These are phyloP conservation scores for Papiliotrema fonsecae DNA, from an alignment of 1,284 basidiomycete genomes.

Conservation along the genomic window DNA sequence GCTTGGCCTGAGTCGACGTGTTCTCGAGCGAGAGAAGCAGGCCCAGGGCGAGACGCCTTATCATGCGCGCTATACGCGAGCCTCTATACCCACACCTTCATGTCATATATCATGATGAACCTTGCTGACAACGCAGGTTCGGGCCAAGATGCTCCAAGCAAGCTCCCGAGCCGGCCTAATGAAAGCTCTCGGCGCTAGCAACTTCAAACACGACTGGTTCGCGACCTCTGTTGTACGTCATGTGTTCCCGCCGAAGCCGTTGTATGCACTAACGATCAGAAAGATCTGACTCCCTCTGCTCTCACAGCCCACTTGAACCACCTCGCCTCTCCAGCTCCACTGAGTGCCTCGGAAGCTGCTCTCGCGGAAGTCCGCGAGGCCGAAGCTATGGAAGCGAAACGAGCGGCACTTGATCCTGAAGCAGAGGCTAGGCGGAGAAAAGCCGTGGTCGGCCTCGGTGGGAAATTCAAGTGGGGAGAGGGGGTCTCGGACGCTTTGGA, in stretches of 20 bases:
- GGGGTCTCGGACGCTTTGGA: slow-evolving; percentile 62
- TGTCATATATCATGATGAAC: too few relatives aligned
- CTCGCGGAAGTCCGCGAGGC: slow-evolving; percentile 68
- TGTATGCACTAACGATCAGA: not conserved
- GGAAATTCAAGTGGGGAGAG: slow-evolving; percentile 57
- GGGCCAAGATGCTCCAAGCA: slow-evolving; percentile 83
- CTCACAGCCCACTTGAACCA: slow-evolving; percentile 73
- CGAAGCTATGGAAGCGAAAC: slow-evolving; percentile 53
- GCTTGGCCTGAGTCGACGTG: too few relatives aligned
- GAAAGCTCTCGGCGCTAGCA: slow-evolving; percentile 67
- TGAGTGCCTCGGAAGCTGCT: slow-evolving; percentile 74
- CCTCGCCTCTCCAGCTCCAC: slow-evolving; percentile 67
- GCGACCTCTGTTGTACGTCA: slow-evolving; percentile 70
- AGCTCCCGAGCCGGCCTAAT: slow-evolving; percentile 68
- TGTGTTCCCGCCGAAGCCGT: slow-evolving; percentile 28
- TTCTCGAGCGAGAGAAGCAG: too few relatives aligned
- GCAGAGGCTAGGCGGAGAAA: slow-evolving; percentile 28
- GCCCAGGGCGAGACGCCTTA: too few relatives aligned
- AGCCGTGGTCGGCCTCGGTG: slow-evolving; percentile 40
- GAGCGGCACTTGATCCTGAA: slow-evolving; percentile 37
- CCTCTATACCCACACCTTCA: too few relatives aligned
- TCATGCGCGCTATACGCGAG: too few relatives aligned
- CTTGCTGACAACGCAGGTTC: slow-evolving; percentile 37
- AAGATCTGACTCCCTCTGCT: slow-evolving; percentile 51
- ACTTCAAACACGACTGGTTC: slow-evolving; percentile 73